Base-by-base conservation (phyloP, 2,329 filamentous ascomycete species). In the Claviceps purpurea region DNA sequence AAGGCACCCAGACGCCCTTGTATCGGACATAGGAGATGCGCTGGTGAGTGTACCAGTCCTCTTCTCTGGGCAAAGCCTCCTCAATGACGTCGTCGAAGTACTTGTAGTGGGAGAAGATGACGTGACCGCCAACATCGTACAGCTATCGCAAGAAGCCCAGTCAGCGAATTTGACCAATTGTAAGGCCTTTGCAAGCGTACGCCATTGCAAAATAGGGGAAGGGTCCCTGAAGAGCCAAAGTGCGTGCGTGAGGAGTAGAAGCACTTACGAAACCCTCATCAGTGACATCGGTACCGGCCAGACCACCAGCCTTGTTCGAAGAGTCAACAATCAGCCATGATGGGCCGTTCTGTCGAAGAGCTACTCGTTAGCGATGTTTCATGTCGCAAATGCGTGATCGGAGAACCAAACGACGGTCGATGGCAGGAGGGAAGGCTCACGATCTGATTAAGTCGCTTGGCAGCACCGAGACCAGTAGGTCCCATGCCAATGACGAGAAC, bases 61-160 rank as follows among this genome's bases (percentile, higher is more conserved):
- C 85, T 54, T 89, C 82, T 66, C 89, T 89, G 64, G 93, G 93
- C 43, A 98, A 84, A 50, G 93, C 93, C 78, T 98, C 93, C 70
- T 97, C 81, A 68, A 98, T 85, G 76, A 88, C 94, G 77, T 98
- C 93, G 74, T 98, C 93, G 70, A 98, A 98, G 82, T 98, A 98
- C 77, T 96, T 96, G 85, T 98, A 98, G 81, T 96, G 90, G 62
- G 90, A 96, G 81, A 96, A 96, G 75, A 96, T 96, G 73, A 96
- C 90, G 73, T 96, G 90, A 63, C 90, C 90, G 68, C 90, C 90
- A 63, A 98, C 93, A 73, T 98, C 93, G 80, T 96, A 98, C 64
- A 98, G 82, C 91, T 95, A 65, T 54, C 45, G 34, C 34, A 30
- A 13, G n/a, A 30, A 22, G 11, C 7, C 40, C 18, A 7, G 18